Evolutionary conservation across 2,329 filamentous ascomycete genomes (phyloP).

Genomic region (Alternaria infectoria): DNA sequence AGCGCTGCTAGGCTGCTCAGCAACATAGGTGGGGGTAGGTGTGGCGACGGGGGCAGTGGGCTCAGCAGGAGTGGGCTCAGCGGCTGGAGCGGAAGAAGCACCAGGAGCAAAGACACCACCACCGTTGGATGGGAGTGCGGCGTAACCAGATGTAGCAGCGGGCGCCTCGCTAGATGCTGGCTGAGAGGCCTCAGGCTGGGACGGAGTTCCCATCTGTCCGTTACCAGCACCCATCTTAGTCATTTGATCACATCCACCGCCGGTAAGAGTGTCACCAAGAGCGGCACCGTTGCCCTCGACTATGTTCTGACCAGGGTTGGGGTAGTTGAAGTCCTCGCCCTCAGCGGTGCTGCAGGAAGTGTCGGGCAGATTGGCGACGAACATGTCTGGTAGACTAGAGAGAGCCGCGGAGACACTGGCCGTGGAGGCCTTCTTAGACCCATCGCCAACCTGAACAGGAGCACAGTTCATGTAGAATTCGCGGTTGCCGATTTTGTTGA

Average conservation of each 20-base stretch:
- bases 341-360: no score
- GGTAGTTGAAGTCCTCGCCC: constrained; percentile 66
- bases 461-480: constrained; percentile 99
- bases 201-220: constrained; percentile 36
- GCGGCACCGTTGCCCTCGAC: constrained; percentile 27
- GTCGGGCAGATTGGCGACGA: no score
- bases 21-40: constrained; percentile 1
- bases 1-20: constrained; percentile 12
- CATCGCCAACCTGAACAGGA: no score
- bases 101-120: constrained; percentile 38
- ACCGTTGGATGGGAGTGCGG: constrained; percentile 15
- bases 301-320: constrained; percentile 66
- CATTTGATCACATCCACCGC: no score
- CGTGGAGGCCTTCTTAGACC: no score
- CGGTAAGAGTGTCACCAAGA: no score
- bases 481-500: constrained; percentile 89
- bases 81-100: constrained; percentile 35
- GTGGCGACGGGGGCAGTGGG: constrained; percentile 1
- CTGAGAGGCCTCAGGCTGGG: constrained; percentile 8
- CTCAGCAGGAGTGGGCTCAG: constrained; percentile 4
- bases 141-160: constrained; percentile 2
- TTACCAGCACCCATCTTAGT: constrained; percentile 41
- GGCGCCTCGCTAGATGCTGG: neutral
- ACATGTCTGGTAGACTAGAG: no score
- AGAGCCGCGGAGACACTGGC: no score